Conservation (phyloP, 2,329 filamentous ascomycete genomes). For the Elsinoe ampelina region DNA sequence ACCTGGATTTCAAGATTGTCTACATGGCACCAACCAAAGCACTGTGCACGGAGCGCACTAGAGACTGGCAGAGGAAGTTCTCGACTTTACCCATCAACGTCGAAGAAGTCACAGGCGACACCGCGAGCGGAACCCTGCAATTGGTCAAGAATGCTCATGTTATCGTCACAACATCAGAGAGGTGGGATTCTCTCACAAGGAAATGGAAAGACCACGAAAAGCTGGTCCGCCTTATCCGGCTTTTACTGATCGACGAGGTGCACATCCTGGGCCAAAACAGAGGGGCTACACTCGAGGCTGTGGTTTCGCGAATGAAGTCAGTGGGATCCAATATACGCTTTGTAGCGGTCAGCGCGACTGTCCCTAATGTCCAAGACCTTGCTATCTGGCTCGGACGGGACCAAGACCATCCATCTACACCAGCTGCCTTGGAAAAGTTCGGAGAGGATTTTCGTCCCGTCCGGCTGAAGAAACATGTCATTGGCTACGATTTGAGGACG, state of each 20-base stretch:
- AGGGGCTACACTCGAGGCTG: slow-evolving; percentile 71
- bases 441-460: slow-evolving; percentile 75
- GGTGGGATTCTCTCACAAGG: slow-evolving; percentile 82
- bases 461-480: slow-evolving; percentile 64
- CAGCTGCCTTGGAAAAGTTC: slow-evolving; percentile 61
- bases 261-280: slow-evolving; percentile 74
- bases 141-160: slow-evolving; percentile 66
- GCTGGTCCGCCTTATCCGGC: slow-evolving; percentile 63
- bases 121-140: slow-evolving; percentile 55
- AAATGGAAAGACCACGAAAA: slow-evolving; percentile 76
- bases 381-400: slow-evolving; percentile 68
- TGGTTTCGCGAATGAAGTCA: slow-evolving; percentile 81
- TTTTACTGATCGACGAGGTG: slow-evolving; percentile 81
- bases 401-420: slow-evolving; percentile 47
- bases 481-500: slow-evolving; percentile 53
- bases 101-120: slow-evolving; percentile 75
- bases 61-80: slow-evolving; percentile 73
- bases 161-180: slow-evolving; percentile 81
- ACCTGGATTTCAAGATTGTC: slow-evolving; percentile 64
- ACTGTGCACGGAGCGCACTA: slow-evolving; percentile 64
- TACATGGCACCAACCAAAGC: slow-evolving; percentile 83
- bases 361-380: slow-evolving; percentile 74
- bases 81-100: slow-evolving; percentile 56
- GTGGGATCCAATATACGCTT: slow-evolving; percentile 68
- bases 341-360: slow-evolving; percentile 70